These are phyloP conservation scores for Sherardia arvensis DNA, from an alignment of 257 asterid genomes.

Conservation along the genomic window DNA sequence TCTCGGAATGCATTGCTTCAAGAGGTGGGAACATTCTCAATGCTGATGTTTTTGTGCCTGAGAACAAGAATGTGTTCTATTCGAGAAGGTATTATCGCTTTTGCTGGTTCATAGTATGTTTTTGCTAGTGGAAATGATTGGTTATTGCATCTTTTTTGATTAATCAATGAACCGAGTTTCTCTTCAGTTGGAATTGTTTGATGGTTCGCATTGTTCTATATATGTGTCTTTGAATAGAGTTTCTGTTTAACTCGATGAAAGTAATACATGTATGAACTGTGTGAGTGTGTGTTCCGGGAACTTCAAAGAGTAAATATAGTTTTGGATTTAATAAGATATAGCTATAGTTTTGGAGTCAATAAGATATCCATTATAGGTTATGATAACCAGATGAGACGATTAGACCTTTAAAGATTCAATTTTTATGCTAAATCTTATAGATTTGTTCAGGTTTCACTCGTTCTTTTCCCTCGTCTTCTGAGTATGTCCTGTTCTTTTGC, in stretches of 20 bases:
- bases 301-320: neutral
- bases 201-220: neutral
- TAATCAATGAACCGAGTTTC: neutral
- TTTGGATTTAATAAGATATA: no score
- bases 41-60: conserved; percentile 92
- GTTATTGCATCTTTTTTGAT: neutral
- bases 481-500: neutral
- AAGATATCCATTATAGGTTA: neutral
- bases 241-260: no score
- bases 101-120: neutral
- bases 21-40: conserved; percentile 79
- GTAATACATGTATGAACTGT: no score
- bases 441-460: neutral
- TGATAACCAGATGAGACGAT: neutral
- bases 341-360: neutral
- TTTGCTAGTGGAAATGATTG: neutral
- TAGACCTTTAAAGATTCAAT: neutral
- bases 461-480: neutral
- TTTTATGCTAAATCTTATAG: neutral
- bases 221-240: neutral
- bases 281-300: neutral
- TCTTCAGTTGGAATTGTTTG: neutral
- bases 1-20: conserved; percentile 90
- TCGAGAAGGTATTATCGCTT: conserved; percentile 55
- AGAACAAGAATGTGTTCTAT: conserved; percentile 67